Evolutionary conservation across 305 asterid genomes (phyloP).

Genomic region (Fraxinus paxiana): DNA sequence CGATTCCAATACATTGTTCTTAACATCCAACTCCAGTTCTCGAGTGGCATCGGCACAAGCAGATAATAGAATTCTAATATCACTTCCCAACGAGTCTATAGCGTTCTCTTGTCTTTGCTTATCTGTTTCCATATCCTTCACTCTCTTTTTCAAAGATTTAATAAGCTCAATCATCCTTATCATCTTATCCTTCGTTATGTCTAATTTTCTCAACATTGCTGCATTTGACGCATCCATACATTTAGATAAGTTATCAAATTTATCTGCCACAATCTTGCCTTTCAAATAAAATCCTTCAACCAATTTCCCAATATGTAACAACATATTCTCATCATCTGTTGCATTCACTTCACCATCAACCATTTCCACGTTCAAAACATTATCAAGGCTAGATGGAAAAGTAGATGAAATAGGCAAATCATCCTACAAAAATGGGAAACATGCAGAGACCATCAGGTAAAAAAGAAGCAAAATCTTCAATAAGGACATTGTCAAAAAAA

Average conservation of each 20-base stretch:
- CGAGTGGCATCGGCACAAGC: constrained; percentile 67
- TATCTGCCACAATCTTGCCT: constrained; percentile 57
- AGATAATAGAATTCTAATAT: constrained; percentile 49
- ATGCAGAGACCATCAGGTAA: constrained; percentile 29
- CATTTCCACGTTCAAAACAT: constrained; percentile 36
- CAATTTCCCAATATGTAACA: constrained; percentile 47
- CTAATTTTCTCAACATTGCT: constrained; percentile 46
- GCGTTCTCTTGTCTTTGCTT: constrained; percentile 47
- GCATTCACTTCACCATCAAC: constrained; percentile 43
- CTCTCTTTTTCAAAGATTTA: constrained; percentile 50
- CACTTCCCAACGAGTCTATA: constrained; percentile 49
- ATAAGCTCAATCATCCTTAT: constrained; percentile 32
- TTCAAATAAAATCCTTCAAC: constrained; percentile 58
- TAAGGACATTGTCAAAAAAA: constrained; percentile 9
- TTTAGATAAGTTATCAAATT: constrained; percentile 46
- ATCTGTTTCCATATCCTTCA: constrained; percentile 47
- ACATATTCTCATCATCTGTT: constrained; percentile 47
- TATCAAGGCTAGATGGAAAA: constrained; percentile 33
- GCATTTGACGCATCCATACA: constrained; percentile 54
- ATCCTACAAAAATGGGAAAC: constrained; percentile 48
- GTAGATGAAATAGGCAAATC: constrained; percentile 43
- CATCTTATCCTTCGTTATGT: constrained; percentile 40
- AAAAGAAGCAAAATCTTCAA: constrained; percentile 16
- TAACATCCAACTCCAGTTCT: constrained; percentile 44
- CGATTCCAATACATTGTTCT: constrained; percentile 36